A percentile compares a stretch with the other conserved stretches of the same genome.
These are phyloP conservation scores for Incumbomyces delicatus DNA, from an alignment of 2,329 filamentous ascomycete genomes.

Conservation along the genomic window DNA sequence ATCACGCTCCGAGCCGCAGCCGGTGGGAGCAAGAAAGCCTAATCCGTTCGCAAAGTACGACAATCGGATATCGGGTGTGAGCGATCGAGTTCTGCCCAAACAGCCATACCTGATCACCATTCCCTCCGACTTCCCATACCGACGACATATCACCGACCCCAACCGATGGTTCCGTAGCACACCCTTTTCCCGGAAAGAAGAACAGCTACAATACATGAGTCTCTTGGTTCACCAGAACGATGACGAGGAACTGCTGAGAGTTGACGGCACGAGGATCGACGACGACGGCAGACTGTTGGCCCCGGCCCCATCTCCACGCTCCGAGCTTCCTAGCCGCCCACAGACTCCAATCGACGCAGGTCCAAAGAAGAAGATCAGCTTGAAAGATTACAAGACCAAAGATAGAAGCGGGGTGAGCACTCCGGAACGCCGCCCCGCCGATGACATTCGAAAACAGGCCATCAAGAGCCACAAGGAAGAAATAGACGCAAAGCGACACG, in stretches of 20 bases:
- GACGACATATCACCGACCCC: constrained; percentile 31
- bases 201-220: constrained; percentile 53
- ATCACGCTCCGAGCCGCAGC: neutral
- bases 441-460: constrained; percentile 6
- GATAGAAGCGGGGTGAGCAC: constrained; percentile 27
- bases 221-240: constrained; percentile 50
- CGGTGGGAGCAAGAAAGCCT: neutral
- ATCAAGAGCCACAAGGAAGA: constrained; percentile 9
- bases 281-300: constrained; percentile 35
- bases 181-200: constrained; percentile 46
- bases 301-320: constrained; percentile 30
- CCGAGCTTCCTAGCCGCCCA: constrained; percentile 27
- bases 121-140: constrained; percentile 37
- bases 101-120: constrained; percentile 39
- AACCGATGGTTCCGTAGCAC: constrained; percentile 41
- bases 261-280: constrained; percentile 44
- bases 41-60: constrained; percentile 12
- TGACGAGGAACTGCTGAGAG: constrained; percentile 42
- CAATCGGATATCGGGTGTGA: constrained; percentile 30
- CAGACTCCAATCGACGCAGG: constrained; percentile 32
- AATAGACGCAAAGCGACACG: constrained; percentile 1
- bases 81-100: constrained; percentile 33
- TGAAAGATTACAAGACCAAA: constrained; percentile 53
- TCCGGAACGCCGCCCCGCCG: neutral
- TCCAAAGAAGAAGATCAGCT: constrained; percentile 51